Percentiles rank a stretch among this genome's conserved stretches.
These are phyloP conservation scores for Amaranthus hypochondriacus DNA, from an alignment of 148 eudicot genomes.

Conservation along the genomic window DNA sequence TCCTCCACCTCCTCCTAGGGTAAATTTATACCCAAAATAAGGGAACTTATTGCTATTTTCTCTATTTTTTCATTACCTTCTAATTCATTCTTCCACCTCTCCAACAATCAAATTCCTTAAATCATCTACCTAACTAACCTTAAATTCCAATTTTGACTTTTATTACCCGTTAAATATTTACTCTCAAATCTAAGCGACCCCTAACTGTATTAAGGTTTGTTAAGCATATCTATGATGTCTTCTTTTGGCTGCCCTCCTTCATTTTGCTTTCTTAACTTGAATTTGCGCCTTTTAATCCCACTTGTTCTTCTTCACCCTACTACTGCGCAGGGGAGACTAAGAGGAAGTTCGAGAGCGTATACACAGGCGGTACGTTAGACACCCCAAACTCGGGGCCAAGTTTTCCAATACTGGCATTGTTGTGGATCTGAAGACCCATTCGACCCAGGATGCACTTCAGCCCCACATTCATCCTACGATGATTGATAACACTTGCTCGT, in stretches of 20 bases:
- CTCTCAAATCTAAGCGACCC: too few species aligned
- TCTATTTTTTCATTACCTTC: too few species aligned
- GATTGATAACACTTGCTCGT: constrained; percentile 35
- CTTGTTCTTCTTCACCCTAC: neutral
- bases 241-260: neutral
- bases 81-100: too few species aligned
- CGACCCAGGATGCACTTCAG: constrained; percentile 78
- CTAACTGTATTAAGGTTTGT: neutral
- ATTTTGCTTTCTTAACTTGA: neutral
- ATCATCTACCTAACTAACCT: too few species aligned
- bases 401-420: constrained; percentile 93
- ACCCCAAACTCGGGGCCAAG: constrained; percentile 77
- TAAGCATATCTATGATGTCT: neutral
- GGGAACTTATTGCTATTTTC: too few species aligned
- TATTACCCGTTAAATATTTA: too few species aligned
- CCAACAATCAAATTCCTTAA: too few species aligned
- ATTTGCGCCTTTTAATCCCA: constrained; percentile 1
- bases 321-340: constrained; percentile 75
- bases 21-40: too few species aligned
- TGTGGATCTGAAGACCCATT: constrained; percentile 98
- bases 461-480: constrained; percentile 89
- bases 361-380: constrained; percentile 81
- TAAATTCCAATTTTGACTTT: too few species aligned
- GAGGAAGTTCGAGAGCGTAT: constrained; percentile 94
- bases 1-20: too few species aligned